A percentile compares a stretch with the other conserved stretches of the same genome.
phyloP scores from a whole-genome alignment of 1,284 basidiomycete species.

The Apiotrichum domesticum region DNA sequence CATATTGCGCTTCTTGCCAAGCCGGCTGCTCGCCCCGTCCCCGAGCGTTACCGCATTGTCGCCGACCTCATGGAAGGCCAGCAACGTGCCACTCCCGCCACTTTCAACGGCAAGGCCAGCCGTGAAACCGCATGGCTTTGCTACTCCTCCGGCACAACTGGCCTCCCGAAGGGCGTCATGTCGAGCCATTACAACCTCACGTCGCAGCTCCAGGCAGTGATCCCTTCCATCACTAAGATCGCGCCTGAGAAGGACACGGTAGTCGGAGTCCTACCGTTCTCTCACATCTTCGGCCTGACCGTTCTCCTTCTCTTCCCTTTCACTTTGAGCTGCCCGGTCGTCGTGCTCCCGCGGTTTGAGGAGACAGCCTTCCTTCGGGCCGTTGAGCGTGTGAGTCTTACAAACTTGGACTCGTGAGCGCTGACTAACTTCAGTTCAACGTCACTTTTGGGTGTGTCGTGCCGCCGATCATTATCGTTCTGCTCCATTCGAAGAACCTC shows the following conservation, averaged over 20 bases:
- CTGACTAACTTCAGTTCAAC: constrained; percentile 51
- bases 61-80: constrained; percentile 1
- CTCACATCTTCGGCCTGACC: constrained; percentile 18
- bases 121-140: constrained; percentile 49
- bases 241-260: constrained; percentile 7
- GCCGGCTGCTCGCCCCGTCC: background rate
- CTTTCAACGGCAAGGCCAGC: constrained; percentile 7
- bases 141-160: constrained; percentile 61
- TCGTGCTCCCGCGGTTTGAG: constrained; percentile 63
- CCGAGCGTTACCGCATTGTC: constrained; percentile 8
- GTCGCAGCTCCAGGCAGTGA: constrained; percentile 26
- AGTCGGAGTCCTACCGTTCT: constrained; percentile 17
- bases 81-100: constrained; percentile 1
- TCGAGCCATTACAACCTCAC: constrained; percentile 63
- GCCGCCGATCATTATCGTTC: constrained; percentile 68
- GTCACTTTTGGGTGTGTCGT: constrained; percentile 64
- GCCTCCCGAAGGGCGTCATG: constrained; percentile 45
- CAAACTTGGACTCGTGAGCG: constrained; percentile 29
- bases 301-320: constrained; percentile 58
- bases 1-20: constrained; percentile 30
- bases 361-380: constrained; percentile 55
- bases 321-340: constrained; percentile 55
- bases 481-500: constrained; percentile 52
- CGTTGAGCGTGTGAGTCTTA: constrained; percentile 58
- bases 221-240: background rate